A percentile compares a stretch with the other conserved stretches of the same genome.
Conservation (phyloP, 2,329 filamentous ascomycete species). For the Fusarium virguliforme region DNA sequence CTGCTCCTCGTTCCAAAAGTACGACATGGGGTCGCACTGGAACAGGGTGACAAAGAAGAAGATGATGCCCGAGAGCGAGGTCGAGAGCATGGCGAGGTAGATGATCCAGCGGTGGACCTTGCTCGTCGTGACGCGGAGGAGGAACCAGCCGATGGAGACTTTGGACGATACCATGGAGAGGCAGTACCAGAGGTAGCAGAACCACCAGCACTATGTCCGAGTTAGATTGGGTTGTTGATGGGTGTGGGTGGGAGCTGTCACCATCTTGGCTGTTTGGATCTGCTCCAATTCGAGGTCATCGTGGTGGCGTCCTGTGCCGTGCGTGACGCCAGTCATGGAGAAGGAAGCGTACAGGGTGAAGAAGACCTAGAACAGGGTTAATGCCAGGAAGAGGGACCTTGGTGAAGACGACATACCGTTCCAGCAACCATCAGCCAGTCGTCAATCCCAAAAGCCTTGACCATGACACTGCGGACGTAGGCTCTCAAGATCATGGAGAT, state of each 20-base stretch:
- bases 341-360: constrained; percentile 37
- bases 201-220: constrained; percentile 49
- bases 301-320: constrained; percentile 57
- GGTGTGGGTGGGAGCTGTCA: constrained; percentile 29
- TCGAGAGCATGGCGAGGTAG: constrained; percentile 51
- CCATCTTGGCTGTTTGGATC: constrained; percentile 53
- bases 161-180: constrained; percentile 53
- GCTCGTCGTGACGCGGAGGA: constrained; percentile 52
- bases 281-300: constrained; percentile 48
- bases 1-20: constrained; percentile 51
- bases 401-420: constrained; percentile 42
- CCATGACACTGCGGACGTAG: constrained; percentile 54
- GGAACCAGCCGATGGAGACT: constrained; percentile 56
- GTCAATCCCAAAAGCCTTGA: constrained; percentile 56
- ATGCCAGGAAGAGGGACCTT: constrained; percentile 47
- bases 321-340: constrained; percentile 50
- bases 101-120: constrained; percentile 47
- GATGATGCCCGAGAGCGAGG: constrained; percentile 48
- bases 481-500: constrained; percentile 52
- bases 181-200: constrained; percentile 51
- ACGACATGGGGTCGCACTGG: constrained; percentile 51
- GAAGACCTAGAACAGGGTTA: constrained; percentile 48
- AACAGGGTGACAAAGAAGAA: constrained; percentile 55
- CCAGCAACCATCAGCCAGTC: constrained; percentile 58
- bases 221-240: constrained; percentile 10